phyloP scores from a whole-genome alignment of 768 basidiomycete genomes.

The Termitomyces sp. region DNA sequence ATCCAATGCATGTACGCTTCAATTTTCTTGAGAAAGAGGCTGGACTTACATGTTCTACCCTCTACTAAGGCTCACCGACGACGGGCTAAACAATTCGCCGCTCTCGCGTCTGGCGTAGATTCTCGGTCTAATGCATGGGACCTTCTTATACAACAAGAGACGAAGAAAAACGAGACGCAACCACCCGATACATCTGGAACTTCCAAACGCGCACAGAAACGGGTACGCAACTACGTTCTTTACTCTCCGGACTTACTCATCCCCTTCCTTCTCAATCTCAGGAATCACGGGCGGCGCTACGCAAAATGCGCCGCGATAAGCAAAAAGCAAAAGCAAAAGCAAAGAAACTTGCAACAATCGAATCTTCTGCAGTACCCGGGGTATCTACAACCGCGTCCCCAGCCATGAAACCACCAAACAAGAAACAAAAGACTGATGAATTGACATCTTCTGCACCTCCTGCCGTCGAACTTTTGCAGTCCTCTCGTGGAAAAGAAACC shows the following conservation, averaged over 20 bases:
- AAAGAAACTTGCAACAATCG: slow-evolving; percentile 2
- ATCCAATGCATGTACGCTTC: slow-evolving; percentile 57
- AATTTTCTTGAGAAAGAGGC: slow-evolving; percentile 3
- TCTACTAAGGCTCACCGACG: slow-evolving; percentile 66
- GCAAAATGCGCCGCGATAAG: slow-evolving; percentile 45
- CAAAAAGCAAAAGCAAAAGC: slow-evolving; percentile 42
- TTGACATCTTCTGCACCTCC: slow-evolving; percentile 3
- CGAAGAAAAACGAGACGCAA: slow-evolving; percentile 21
- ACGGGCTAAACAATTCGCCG: slow-evolving; percentile 48
- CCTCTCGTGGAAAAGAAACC: slow-evolving; percentile 6
- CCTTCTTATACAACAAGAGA: slow-evolving; percentile 26
- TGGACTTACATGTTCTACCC: slow-evolving; percentile 9
- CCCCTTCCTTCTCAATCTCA: slow-evolving; percentile 16
- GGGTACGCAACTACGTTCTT: slow-evolving; percentile 34
- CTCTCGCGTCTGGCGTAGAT: slow-evolving; percentile 34
- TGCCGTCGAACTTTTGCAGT: neutral
- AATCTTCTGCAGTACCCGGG: neutral
- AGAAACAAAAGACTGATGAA: slow-evolving; percentile 16
- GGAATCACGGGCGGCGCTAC: slow-evolving; percentile 42
- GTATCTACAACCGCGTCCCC: neutral
- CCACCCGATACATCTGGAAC: slow-evolving; percentile 19
- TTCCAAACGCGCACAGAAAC: slow-evolving; percentile 63
- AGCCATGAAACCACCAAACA: slow-evolving; percentile 9
- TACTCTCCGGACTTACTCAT: neutral
- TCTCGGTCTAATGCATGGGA: slow-evolving; percentile 46